Conservation (phyloP, 768 basidiomycete species). For the Lactarius quietus region DNA sequence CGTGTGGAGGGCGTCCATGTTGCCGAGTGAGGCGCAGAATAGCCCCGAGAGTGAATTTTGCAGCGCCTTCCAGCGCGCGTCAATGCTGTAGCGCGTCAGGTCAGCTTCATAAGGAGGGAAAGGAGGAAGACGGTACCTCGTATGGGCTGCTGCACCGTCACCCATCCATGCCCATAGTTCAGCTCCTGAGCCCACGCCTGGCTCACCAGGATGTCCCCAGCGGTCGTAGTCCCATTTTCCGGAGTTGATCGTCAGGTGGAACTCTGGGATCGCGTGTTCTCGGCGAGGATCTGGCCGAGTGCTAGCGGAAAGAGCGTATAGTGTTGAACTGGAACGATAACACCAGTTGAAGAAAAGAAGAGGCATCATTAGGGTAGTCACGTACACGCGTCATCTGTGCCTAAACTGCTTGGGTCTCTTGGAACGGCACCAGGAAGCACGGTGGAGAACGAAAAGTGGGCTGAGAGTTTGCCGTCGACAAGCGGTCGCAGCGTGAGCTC, state of each 20-base stretch:
- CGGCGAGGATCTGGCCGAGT: conserved; percentile 80
- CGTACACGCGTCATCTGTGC: conserved; percentile 47
- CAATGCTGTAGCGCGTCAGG: conserved; percentile 44
- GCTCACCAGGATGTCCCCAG: conserved; percentile 79
- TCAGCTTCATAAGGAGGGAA: neutral
- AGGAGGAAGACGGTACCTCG: conserved; percentile 39
- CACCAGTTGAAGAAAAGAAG: neutral
- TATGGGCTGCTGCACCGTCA: conserved; percentile 41
- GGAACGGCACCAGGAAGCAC: conserved; percentile 51
- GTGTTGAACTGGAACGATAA: conserved; percentile 59
- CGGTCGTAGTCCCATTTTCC: conserved; percentile 87
- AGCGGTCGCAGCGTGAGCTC: conserved; percentile 55
- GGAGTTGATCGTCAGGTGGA: conserved; percentile 86
- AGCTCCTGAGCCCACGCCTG: conserved; percentile 78
- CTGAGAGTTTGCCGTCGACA: conserved; percentile 76
- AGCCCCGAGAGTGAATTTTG: conserved; percentile 89
- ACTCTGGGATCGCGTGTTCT: conserved; percentile 79
- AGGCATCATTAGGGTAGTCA: neutral
- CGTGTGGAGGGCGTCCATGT: conserved; percentile 70
- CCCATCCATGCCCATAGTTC: conserved; percentile 93
- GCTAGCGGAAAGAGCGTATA: conserved; percentile 84
- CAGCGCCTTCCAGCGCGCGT: conserved; percentile 78
- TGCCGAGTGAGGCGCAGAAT: conserved; percentile 90
- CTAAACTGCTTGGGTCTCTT: conserved; percentile 50
- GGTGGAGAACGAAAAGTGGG: conserved; percentile 79